phyloP scores from a whole-genome alignment of 2,329 filamentous ascomycete genomes.

The Xylaria multiplex region DNA sequence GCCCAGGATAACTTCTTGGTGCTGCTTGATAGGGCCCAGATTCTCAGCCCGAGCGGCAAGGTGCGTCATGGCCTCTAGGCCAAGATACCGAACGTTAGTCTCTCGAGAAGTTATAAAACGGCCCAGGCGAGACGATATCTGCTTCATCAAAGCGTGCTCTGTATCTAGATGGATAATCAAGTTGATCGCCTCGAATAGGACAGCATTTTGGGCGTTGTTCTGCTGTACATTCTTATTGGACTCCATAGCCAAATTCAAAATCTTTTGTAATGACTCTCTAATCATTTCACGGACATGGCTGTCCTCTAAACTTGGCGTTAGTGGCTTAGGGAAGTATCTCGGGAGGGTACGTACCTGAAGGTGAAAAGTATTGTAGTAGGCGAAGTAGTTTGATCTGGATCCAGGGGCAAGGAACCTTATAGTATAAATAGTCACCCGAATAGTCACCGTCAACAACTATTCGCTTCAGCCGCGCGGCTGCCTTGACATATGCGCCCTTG shows the following conservation, averaged over 20 bases:
- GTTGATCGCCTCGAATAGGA: constrained; percentile 98
- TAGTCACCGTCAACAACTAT: constrained; percentile 92
- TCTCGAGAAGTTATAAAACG: constrained; percentile 97
- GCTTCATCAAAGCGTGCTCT: constrained; percentile 92
- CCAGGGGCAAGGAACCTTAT: constrained; percentile 99
- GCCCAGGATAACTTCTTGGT: constrained; percentile 94
- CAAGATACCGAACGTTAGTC: constrained; percentile 96
- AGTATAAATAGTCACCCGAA: constrained; percentile 92
- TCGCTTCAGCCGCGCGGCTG: constrained; percentile 86
- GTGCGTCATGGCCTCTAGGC: constrained; percentile 97
- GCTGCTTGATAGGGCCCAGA: constrained; percentile 95
- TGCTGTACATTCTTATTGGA: constrained; percentile 98
- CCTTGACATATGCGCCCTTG: constrained; percentile 93
- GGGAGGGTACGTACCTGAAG: constrained; percentile 73
- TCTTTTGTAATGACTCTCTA: constrained; percentile 88
- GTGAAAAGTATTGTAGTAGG: constrained; percentile 93
- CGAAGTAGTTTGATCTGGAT: constrained; percentile 94
- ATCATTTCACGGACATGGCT: constrained; percentile 92
- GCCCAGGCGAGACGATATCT: constrained; percentile 89
- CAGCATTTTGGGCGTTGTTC: constrained; percentile 98
- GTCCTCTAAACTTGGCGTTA: constrained; percentile 71
- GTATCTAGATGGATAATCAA: constrained; percentile 97
- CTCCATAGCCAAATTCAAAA: constrained; percentile 90
- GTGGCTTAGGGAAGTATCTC: constrained; percentile 20
- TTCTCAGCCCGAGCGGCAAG: constrained; percentile 93